Evolutionary conservation across 768 basidiomycete genomes (phyloP).

Genomic region (Paxillus ammoniavirescens): DNA sequence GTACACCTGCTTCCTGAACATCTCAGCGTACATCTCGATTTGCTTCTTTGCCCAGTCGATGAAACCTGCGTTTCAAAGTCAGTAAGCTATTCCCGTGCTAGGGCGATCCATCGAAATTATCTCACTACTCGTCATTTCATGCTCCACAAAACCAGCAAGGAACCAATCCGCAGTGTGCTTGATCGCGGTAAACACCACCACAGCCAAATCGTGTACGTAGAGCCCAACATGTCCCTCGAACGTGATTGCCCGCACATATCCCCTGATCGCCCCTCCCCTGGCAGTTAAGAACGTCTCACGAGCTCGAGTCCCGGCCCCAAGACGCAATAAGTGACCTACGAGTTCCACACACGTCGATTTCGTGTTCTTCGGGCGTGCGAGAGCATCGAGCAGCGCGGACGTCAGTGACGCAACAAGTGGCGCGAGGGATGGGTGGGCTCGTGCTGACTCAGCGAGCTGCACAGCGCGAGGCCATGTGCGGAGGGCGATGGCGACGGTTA

Average conservation of each 20-base stretch:
- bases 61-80: slow-evolving; percentile 56
- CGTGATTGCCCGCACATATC: slow-evolving; percentile 79
- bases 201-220: slow-evolving; percentile 84
- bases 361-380: slow-evolving; percentile 73
- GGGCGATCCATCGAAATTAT: slow-evolving; percentile 6
- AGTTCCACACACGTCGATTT: slow-evolving; percentile 73
- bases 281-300: slow-evolving; percentile 80
- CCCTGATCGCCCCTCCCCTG: slow-evolving; percentile 69
- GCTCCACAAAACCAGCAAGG: slow-evolving; percentile 91
- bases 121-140: slow-evolving; percentile 89
- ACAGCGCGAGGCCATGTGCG: slow-evolving; percentile 88
- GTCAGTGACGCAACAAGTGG: slow-evolving; percentile 67
- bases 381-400: slow-evolving; percentile 64
- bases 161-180: slow-evolving; percentile 99
- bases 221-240: slow-evolving; percentile 87
- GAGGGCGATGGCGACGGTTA: slow-evolving; percentile 88
- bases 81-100: not conserved
- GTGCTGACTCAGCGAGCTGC: slow-evolving; percentile 81
- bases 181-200: slow-evolving; percentile 91
- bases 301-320: slow-evolving; percentile 77
- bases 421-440: slow-evolving; percentile 60
- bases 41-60: slow-evolving; percentile 92
- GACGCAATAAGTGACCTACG: slow-evolving; percentile 67
- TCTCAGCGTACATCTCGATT: slow-evolving; percentile 77
- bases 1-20: slow-evolving; percentile 91